Evolutionary conservation across 129 eudicot genomes (phyloP).

Genomic region (Apium graveolens): DNA sequence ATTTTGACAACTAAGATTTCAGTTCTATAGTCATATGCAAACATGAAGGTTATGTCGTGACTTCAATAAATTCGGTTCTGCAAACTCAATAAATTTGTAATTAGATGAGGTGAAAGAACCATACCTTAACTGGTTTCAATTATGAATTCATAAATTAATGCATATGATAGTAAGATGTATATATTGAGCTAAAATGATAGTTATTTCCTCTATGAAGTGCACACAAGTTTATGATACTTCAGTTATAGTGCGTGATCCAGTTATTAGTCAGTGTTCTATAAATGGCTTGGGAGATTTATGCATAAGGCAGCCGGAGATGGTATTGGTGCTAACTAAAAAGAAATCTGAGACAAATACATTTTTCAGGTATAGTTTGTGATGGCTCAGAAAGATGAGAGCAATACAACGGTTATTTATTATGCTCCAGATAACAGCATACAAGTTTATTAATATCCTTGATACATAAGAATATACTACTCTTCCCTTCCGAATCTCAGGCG

Average conservation of each 20-base stretch:
- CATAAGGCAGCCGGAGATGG: too few relatives aligned
- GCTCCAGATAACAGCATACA: background rate
- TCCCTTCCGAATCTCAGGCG: background rate
- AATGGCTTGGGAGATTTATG: background rate
- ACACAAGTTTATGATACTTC: background rate
- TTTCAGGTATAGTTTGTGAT: background rate
- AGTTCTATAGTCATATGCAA: background rate
- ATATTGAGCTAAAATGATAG: background rate
- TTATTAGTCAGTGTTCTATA: background rate
- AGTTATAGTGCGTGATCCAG: background rate
- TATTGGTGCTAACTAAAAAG: too few relatives aligned
- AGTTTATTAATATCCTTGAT: background rate
- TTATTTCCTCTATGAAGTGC: too few relatives aligned
- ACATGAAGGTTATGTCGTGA: background rate
- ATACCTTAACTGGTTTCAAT: too few relatives aligned
- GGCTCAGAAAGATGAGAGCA: background rate
- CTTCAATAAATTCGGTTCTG: background rate
- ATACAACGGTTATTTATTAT: background rate
- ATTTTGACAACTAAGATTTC: background rate
- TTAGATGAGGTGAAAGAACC: background rate
- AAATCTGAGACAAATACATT: too few relatives aligned
- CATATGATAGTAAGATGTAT: background rate
- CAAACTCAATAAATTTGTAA: too few relatives aligned
- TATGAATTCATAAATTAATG: background rate
- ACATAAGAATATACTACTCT: background rate